A percentile compares a stretch with the other conserved stretches of the same genome.
These are phyloP conservation scores for Trichopus zeylanicus DNA, from an alignment of 116 monocot species.

Conservation along the genomic window DNA sequence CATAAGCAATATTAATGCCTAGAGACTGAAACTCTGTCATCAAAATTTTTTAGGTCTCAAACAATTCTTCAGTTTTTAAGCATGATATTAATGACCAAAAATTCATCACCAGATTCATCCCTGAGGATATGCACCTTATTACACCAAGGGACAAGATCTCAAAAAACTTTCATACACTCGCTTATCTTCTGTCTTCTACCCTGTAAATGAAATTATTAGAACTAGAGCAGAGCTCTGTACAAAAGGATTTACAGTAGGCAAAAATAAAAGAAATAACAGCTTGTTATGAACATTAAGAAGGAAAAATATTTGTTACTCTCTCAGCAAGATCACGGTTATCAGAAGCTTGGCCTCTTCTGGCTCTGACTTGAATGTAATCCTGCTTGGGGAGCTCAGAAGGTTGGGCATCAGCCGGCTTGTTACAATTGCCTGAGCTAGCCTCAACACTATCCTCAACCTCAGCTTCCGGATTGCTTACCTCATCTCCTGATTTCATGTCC, in stretches of 20 bases:
- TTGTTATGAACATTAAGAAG: neutral
- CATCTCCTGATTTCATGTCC: constrained; percentile 22
- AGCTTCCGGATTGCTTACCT: constrained; percentile 38
- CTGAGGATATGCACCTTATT: constrained; percentile 55
- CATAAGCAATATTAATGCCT: no score
- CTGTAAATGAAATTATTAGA: constrained; percentile 19
- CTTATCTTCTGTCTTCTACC: constrained; percentile 97
- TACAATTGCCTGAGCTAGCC: constrained; percentile 34
- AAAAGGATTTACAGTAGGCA: constrained; percentile 2
- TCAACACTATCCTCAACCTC: no score
- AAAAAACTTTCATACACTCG: constrained; percentile 89
- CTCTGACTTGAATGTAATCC: constrained; percentile 88
- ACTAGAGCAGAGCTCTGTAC: neutral
- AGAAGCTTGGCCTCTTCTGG: constrained; percentile 84
- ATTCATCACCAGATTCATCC: no score
- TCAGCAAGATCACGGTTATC: constrained; percentile 94
- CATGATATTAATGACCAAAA: neutral
- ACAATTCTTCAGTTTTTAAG: neutral
- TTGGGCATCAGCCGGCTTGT: constrained; percentile 27
- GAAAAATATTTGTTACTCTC: constrained; percentile 46
- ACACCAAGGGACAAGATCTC: constrained; percentile 91
- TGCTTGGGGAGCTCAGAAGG: constrained; percentile 51
- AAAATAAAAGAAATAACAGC: no score
- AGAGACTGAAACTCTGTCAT: neutral
- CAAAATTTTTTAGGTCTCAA: neutral